Evolutionary conservation across 306 rosid species (phyloP).

Genomic region (Acacia acuminata): DNA sequence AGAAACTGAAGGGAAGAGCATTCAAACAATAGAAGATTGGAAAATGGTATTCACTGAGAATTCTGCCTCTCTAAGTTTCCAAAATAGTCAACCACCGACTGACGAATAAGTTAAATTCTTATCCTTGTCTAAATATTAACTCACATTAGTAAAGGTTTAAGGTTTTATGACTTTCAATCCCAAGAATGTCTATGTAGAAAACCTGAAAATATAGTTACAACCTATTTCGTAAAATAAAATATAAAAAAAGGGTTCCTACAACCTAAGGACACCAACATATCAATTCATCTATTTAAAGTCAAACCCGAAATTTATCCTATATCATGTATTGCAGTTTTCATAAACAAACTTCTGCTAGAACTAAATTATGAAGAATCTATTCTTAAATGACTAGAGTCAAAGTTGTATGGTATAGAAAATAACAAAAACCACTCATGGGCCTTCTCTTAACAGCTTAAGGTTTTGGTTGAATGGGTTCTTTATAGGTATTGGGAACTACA

Average conservation of each 20-base stretch:
- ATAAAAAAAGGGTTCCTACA: too few relatives aligned
- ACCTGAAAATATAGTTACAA: background rate
- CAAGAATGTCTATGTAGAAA: background rate
- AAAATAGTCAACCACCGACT: background rate
- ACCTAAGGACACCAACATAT: background rate
- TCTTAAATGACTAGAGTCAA: background rate
- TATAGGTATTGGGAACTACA: background rate
- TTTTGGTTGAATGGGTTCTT: background rate
- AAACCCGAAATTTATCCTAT: background rate
- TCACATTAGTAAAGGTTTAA: background rate
- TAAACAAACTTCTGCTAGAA: background rate
- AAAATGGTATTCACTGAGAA: conserved; percentile 15
- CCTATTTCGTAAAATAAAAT: too few relatives aligned
- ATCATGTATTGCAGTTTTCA: background rate
- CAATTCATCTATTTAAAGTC: background rate
- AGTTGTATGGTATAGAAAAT: background rate
- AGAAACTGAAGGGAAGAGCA: conserved; percentile 1
- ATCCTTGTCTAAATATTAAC: background rate
- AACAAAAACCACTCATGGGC: background rate
- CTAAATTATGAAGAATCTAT: background rate
- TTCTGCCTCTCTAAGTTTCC: background rate
- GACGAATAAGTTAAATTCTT: background rate
- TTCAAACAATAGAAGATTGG: background rate
- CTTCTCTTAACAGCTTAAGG: background rate
- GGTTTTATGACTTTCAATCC: background rate